phyloP scores from a whole-genome alignment of 2,329 filamentous ascomycete genomes.

The Exophiala bonariae region DNA sequence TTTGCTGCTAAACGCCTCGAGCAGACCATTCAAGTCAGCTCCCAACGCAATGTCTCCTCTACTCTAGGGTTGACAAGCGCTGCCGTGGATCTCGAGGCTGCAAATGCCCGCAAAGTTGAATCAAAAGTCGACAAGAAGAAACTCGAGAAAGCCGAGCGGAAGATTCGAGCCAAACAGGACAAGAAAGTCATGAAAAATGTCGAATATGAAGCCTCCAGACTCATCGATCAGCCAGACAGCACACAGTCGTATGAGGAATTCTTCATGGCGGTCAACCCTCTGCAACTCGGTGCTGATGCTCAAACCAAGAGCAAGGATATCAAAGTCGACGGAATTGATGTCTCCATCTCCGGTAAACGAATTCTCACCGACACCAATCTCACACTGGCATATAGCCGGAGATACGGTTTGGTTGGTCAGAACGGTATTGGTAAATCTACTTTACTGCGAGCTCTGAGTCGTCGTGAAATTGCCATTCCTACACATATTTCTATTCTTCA shows the following conservation, averaged over 20 bases:
- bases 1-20: conserved; percentile 82
- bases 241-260: conserved; percentile 97
- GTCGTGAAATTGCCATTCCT: conserved; percentile 90
- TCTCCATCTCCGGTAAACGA: conserved; percentile 83
- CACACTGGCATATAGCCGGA: conserved; percentile 85
- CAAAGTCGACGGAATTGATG: conserved; percentile 94
- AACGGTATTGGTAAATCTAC: conserved; percentile 99
- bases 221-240: conserved; percentile 79
- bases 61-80: conserved; percentile 84
- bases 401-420: conserved; percentile 96
- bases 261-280: conserved; percentile 98
- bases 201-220: conserved; percentile 90
- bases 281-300: conserved; percentile 74
- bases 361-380: conserved; percentile 90
- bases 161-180: conserved; percentile 97
- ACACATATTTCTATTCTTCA: conserved; percentile 98
- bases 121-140: conserved; percentile 98
- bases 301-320: conserved; percentile 95
- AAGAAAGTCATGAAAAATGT: conserved; percentile 98
- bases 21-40: conserved; percentile 90
- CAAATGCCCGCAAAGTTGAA: conserved; percentile 89
- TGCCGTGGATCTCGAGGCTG: conserved; percentile 88
- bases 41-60: conserved; percentile 93
- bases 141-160: conserved; percentile 95
- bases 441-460: conserved; percentile 84